These are phyloP conservation scores for Lentinula sp. DNA, from an alignment of 768 basidiomycete genomes.

Conservation along the genomic window DNA sequence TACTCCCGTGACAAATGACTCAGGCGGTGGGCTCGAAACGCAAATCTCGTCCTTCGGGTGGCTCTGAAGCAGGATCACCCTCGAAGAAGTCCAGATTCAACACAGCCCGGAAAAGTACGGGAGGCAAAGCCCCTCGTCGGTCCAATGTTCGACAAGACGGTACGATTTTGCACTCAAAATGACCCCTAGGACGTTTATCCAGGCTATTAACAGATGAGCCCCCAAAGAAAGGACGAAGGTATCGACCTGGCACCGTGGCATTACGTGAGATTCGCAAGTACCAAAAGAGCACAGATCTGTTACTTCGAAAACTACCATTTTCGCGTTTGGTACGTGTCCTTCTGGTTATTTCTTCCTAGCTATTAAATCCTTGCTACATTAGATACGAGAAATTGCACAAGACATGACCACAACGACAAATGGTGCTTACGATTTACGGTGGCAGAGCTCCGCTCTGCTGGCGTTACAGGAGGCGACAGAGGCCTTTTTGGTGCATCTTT, in stretches of 20 bases:
- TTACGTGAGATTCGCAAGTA: slow-evolving; percentile 91
- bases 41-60: slow-evolving; percentile 32
- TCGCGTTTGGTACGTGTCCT: slow-evolving; percentile 71
- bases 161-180: not conserved
- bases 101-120: slow-evolving; percentile 85
- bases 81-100: slow-evolving; percentile 38
- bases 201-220: slow-evolving; percentile 17
- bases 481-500: slow-evolving; percentile 90
- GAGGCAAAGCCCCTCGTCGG: slow-evolving; percentile 48
- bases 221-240: slow-evolving; percentile 53
- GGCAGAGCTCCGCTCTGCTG: slow-evolving; percentile 92
- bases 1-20: slow-evolving; percentile 40
- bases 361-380: not conserved
- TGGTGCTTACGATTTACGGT: slow-evolving; percentile 63
- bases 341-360: not conserved
- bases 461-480: slow-evolving; percentile 97
- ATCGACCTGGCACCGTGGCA: slow-evolving; percentile 85
- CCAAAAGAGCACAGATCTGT: slow-evolving; percentile 86
- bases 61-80: slow-evolving; percentile 40
- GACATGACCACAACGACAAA: slow-evolving; percentile 83
- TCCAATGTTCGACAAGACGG: slow-evolving; percentile 7
- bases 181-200: slow-evolving; percentile 12
- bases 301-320: slow-evolving; percentile 86
- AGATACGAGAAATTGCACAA: slow-evolving; percentile 94
- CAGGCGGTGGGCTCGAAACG: slow-evolving; percentile 56